These are phyloP conservation scores for Lithohypha guttulata DNA, from an alignment of 2,329 filamentous ascomycete genomes.

Conservation along the genomic window DNA sequence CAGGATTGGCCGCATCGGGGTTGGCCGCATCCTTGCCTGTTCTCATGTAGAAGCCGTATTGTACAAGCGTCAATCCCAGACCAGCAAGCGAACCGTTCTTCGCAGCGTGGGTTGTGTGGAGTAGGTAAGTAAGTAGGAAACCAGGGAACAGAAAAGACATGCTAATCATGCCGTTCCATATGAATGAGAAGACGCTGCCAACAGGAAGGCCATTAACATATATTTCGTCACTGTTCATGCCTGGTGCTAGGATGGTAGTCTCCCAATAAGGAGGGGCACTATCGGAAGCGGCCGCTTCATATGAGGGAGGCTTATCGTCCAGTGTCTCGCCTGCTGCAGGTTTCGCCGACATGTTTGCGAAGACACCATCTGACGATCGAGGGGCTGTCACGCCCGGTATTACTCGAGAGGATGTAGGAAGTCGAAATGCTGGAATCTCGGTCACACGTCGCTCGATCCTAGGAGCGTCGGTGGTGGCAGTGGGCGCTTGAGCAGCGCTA, in stretches of 20 bases:
- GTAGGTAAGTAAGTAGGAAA: constrained; percentile 92
- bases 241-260: constrained; percentile 90
- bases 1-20: constrained; percentile 40
- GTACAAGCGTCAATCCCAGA: constrained; percentile 86
- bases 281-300: constrained; percentile 95
- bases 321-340: constrained; percentile 70
- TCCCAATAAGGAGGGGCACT: constrained; percentile 98
- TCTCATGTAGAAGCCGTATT: constrained; percentile 96
- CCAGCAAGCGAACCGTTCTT: constrained; percentile 95
- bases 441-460: constrained; percentile 40
- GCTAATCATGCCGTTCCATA: constrained; percentile 77
- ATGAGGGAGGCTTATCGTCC: constrained; percentile 89
- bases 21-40: constrained; percentile 33
- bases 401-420: constrained; percentile 21
- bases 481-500: not conserved
- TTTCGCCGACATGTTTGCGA: constrained; percentile 87
- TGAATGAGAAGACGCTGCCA: constrained; percentile 73
- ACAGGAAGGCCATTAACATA: constrained; percentile 93
- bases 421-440: constrained; percentile 41
- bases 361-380: constrained; percentile 76
- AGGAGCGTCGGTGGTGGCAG: constrained; percentile 4
- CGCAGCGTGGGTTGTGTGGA: constrained; percentile 94
- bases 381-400: constrained; percentile 26
- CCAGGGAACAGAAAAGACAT: constrained; percentile 96
- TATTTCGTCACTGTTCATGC: constrained; percentile 84